Conservation (phyloP, 2,329 filamentous ascomycete species). For the Ophiostoma tasmaniense region DNA sequence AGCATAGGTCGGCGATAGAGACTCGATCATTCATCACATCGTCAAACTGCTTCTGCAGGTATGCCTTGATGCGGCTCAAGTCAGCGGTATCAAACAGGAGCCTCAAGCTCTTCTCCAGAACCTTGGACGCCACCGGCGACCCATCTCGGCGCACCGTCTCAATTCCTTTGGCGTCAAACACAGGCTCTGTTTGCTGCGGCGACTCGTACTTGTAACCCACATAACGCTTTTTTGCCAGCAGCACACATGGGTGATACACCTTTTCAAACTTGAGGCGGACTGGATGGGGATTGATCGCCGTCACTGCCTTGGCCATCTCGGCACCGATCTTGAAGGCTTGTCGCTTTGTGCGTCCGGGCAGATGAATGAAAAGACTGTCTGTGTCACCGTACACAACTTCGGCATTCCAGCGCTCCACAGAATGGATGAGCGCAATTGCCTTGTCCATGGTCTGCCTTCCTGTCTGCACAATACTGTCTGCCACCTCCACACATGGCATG, state of each 20-base stretch:
- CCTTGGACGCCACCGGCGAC: conserved; percentile 90
- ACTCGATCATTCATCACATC: conserved; percentile 89
- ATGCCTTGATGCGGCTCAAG: conserved; percentile 76
- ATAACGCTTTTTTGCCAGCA: conserved; percentile 95
- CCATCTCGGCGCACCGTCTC: conserved; percentile 94
- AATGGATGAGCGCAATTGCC: conserved; percentile 87
- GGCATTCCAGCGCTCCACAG: conserved; percentile 76
- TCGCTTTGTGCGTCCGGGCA: conserved; percentile 77
- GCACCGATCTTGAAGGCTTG: conserved; percentile 89
- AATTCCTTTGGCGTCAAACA: conserved; percentile 97
- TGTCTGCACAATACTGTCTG: conserved; percentile 95
- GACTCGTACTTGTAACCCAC: conserved; percentile 96
- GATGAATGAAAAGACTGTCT: conserved; percentile 83
- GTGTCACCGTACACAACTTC: conserved; percentile 98
- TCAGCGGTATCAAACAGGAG: conserved; percentile 86
- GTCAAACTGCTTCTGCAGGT: conserved; percentile 60
- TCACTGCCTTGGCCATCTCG: conserved; percentile 82
- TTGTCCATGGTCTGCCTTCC: conserved; percentile 90
- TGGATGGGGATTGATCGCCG: conserved; percentile 79
- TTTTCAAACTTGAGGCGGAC: conserved; percentile 98
- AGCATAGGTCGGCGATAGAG: conserved; percentile 92
- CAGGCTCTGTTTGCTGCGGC: conserved; percentile 63
- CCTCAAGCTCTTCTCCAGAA: conserved; percentile 85
- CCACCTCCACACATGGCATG: conserved; percentile 97
- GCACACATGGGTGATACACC: conserved; percentile 89